Base-by-base conservation (phyloP, 495 filamentous ascomycete genomes). In the Tuber calosporum region DNA sequence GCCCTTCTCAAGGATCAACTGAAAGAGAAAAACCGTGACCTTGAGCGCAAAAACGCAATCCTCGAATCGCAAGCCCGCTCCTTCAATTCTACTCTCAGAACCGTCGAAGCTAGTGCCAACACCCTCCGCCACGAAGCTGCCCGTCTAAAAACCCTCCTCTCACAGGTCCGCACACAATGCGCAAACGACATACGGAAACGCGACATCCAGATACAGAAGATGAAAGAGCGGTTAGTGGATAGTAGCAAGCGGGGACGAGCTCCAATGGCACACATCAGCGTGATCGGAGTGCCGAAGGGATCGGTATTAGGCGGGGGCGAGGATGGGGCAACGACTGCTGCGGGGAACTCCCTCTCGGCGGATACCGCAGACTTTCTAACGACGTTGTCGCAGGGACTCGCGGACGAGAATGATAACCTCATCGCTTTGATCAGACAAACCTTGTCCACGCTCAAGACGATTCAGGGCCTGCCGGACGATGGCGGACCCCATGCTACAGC, bases 351-450 rank as follows among this genome's bases (percentile, higher is more conserved):
- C 11, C 82, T 98, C 73, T 87, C 89, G 71, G 87, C 91, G 77
- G 96, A 98, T 83, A 97, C 95, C 7, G 94, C 93, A 30, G 91
- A 93, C 68, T 98, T 97, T 82, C 84, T 99, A 67, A 96, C 95
- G 1, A 88, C 94, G 79, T 83, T 98, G 73, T 92, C 92, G 34
- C 92, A 93, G 83, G 89, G 88, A 22, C 84, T 98, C 45, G 96
- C 93, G 76, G 93, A 97, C 77, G 95, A 99, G 82, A 99, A 99
- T 76, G 95, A 98, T 81, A 87, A 87, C 1, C 80, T 99, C 36
- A 89, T 95, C 13, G 85, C 85, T 1, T 85, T 97, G 58, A 84
- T 96, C 34, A 85, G 91, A 70, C 87, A 88, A 67, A 92, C 92
- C 4, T 84, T 93, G 9, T 84, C 87, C 17, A 91, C 87, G 3